Conservation (phyloP, 306 rosid species). For the Herpetospermum pedunculosum region DNA sequence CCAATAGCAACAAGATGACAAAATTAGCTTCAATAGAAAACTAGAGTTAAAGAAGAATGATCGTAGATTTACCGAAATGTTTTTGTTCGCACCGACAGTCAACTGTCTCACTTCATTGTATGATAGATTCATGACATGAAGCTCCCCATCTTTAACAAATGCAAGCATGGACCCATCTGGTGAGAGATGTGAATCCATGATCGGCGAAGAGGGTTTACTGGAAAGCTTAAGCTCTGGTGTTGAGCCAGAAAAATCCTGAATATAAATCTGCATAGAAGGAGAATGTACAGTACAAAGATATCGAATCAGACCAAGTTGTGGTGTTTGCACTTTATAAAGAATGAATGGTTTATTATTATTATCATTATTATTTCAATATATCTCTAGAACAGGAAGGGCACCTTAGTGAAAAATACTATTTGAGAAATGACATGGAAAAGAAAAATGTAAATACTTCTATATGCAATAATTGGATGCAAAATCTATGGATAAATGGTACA, state of each 20-base stretch:
- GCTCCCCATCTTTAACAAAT: constrained; percentile 59
- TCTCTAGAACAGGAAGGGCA: not conserved
- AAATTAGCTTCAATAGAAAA: not conserved
- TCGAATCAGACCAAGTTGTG: constrained; percentile 15
- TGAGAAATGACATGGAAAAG: not conserved
- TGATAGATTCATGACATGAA: constrained; percentile 56
- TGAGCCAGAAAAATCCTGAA: constrained; percentile 55
- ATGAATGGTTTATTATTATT: not conserved
- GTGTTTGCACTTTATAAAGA: not conserved
- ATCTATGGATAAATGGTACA: not conserved
- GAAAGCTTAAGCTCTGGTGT: constrained; percentile 66
- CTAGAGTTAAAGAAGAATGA: not conserved
- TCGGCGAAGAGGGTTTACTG: constrained; percentile 46
- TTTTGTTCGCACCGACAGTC: constrained; percentile 55
- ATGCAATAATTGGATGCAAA: not conserved
- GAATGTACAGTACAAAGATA: constrained; percentile 18
- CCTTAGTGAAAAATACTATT: not conserved
- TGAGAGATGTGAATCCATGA: constrained; percentile 84
- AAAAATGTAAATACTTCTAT: not conserved
- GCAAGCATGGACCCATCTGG: constrained; percentile 81
- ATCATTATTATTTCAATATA: not conserved
- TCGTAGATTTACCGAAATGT: constrained; percentile 34
- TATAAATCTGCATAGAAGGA: constrained; percentile 50
- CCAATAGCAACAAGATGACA: not conserved
- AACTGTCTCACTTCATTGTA: constrained; percentile 57